Conservation (phyloP, 2,329 filamentous ascomycete genomes). For the Mycosphaerella arachidis region DNA sequence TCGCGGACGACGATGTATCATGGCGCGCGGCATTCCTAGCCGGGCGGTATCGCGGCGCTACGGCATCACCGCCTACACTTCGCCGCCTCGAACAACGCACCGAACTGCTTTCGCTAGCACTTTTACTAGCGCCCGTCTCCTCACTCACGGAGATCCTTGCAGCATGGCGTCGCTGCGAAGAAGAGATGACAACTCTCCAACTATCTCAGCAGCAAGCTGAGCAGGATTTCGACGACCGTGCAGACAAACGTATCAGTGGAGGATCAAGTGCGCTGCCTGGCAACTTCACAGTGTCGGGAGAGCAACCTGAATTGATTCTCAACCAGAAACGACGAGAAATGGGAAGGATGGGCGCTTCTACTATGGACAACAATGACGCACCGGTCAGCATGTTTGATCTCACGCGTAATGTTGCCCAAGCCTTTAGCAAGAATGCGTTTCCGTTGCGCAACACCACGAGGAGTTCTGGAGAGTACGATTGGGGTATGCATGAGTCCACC, state of each 20-base stretch:
- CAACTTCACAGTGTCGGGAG: slow-evolving; percentile 38
- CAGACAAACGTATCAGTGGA: slow-evolving; percentile 45
- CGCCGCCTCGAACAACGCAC: slow-evolving; percentile 75
- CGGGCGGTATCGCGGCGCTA: slow-evolving; percentile 60
- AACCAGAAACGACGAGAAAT: slow-evolving; percentile 42
- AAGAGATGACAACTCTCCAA: slow-evolving; percentile 65
- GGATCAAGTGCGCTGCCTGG: slow-evolving; percentile 37
- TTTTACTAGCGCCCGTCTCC: slow-evolving; percentile 66
- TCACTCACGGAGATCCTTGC: slow-evolving; percentile 71
- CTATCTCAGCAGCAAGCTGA: slow-evolving; percentile 65
- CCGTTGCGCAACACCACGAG: slow-evolving; percentile 34
- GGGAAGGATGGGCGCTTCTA: slow-evolving; percentile 24
- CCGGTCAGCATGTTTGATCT: slow-evolving; percentile 53
- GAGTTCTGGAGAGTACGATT: slow-evolving; percentile 10
- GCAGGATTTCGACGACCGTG: slow-evolving; percentile 64
- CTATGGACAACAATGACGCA: slow-evolving; percentile 41
- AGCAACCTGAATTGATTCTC: slow-evolving; percentile 32
- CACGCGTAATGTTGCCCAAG: slow-evolving; percentile 46
- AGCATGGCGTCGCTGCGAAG: slow-evolving; percentile 71
- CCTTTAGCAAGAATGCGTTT: slow-evolving; percentile 44
- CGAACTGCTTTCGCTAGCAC: slow-evolving; percentile 70
- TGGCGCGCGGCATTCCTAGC: slow-evolving; percentile 76
- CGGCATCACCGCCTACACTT: slow-evolving; percentile 51
- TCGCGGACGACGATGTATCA: slow-evolving; percentile 59
- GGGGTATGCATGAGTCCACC: slow-evolving; percentile 19